Conservation (phyloP, 2,329 filamentous ascomycete species). For the Colletotrichum musicola region DNA sequence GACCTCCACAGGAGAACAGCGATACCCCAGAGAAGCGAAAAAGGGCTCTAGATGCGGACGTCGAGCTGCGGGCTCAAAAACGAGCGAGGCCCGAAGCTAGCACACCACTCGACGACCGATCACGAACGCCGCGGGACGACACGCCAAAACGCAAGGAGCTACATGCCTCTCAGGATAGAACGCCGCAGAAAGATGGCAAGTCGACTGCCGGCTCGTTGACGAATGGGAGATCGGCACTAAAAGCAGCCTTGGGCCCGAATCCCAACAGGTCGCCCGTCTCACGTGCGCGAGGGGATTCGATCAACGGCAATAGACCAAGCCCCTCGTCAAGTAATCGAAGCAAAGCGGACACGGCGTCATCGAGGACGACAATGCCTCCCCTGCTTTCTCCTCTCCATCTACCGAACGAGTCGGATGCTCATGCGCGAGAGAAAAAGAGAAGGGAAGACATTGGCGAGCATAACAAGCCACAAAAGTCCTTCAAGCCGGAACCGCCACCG, state of each 20-base stretch:
- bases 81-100: slow-evolving; percentile 56
- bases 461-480: slow-evolving; percentile 14
- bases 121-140: slow-evolving; percentile 50
- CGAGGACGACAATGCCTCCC: slow-evolving; percentile 61
- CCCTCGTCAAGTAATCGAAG: slow-evolving; percentile 50
- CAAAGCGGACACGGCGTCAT: slow-evolving; percentile 51
- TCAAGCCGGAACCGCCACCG: slow-evolving; percentile 42
- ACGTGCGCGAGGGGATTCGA: slow-evolving; percentile 54
- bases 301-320: slow-evolving; percentile 58
- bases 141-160: slow-evolving; percentile 47
- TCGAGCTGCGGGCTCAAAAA: slow-evolving; percentile 60
- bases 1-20: slow-evolving; percentile 25
- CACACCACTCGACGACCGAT: slow-evolving; percentile 49
- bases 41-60: slow-evolving; percentile 59
- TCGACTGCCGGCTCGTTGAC: slow-evolving; percentile 44
- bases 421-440: slow-evolving; percentile 46
- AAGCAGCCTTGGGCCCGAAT: slow-evolving; percentile 44
- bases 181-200: slow-evolving; percentile 46
- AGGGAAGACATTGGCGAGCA: slow-evolving; percentile 41
- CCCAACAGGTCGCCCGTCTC: slow-evolving; percentile 51
- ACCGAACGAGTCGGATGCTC: slow-evolving; percentile 50
- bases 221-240: slow-evolving; percentile 53
- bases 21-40: slow-evolving; percentile 59
- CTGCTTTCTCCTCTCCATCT: slow-evolving; percentile 66
- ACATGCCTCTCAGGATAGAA: slow-evolving; percentile 46